Conservation (phyloP, 1,284 basidiomycete species). For the Irpex lacteus region DNA sequence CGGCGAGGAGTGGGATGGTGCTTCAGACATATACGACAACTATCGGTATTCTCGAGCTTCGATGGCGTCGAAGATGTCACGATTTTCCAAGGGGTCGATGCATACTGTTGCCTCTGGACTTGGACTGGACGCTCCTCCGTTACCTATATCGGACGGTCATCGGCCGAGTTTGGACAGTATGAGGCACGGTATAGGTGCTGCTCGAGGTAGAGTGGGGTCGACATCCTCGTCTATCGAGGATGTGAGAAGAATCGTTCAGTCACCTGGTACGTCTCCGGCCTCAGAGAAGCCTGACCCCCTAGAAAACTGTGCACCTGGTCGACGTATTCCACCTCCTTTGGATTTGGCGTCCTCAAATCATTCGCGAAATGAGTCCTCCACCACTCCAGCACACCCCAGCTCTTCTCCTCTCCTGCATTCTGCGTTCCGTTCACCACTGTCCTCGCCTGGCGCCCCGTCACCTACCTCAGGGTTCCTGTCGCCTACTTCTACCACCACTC, state of each 20-base stretch:
- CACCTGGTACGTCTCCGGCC: not conserved
- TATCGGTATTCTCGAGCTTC: conserved; percentile 71
- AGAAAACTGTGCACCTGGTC: not conserved
- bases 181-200: not conserved
- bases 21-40: conserved; percentile 69
- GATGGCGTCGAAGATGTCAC: conserved; percentile 39
- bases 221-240: conserved; percentile 12
- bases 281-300: not conserved
- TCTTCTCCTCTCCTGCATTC: conserved; percentile 50
- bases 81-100: conserved; percentile 30
- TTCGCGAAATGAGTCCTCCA: conserved; percentile 11
- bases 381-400: conserved; percentile 6
- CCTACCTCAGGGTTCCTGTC: conserved; percentile 12
- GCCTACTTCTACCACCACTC: conserved; percentile 23
- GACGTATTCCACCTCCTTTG: conserved; percentile 13
- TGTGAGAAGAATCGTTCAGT: not conserved
- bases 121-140: conserved; percentile 29
- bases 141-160: conserved; percentile 29
- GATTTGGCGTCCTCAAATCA: conserved; percentile 5
- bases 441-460: conserved; percentile 31
- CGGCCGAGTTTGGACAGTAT: conserved; percentile 22
- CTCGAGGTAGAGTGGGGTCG: conserved; percentile 3
- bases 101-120: conserved; percentile 21
- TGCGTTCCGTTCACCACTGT: conserved; percentile 47
- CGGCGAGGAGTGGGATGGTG: conserved; percentile 59